Percentiles rank a stretch among this genome's conserved stretches.
These are phyloP conservation scores for Scheffersomyces spartinae DNA, from an alignment of 805 yeast species.

Conservation along the genomic window DNA sequence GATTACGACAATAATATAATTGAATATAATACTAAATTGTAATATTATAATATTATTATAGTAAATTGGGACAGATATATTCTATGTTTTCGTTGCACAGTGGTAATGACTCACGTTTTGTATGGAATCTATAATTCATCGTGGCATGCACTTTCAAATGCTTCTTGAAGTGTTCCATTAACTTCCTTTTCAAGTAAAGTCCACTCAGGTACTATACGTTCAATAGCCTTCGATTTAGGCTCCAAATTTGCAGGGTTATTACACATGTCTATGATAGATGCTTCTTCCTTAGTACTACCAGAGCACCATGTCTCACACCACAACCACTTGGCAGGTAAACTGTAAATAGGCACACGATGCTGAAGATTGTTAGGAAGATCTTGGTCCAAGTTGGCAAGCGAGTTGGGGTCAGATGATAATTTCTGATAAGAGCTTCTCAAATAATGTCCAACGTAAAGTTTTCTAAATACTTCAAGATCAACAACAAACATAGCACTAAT, in stretches of 20 bases:
- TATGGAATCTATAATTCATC: too few species aligned
- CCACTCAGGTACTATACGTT: slow-evolving; percentile 77
- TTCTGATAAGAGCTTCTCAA: slow-evolving; percentile 78
- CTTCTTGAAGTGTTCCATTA: too few species aligned
- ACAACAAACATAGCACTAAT: slow-evolving; percentile 79
- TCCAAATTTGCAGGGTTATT: slow-evolving; percentile 78
- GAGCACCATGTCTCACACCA: slow-evolving; percentile 95
- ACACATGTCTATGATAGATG: slow-evolving; percentile 76
- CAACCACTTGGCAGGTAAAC: slow-evolving; percentile 74
- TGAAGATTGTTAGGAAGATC: slow-evolving; percentile 90
- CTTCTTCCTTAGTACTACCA: slow-evolving; percentile 44
- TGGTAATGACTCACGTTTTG: too few species aligned
- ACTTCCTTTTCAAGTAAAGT: slow-evolving; percentile 48
- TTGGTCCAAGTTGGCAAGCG: slow-evolving; percentile 79
- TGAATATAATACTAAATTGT: too few species aligned
- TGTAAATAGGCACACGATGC: slow-evolving; percentile 47
- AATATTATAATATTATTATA: too few species aligned
- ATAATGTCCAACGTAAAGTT: slow-evolving; percentile 62
- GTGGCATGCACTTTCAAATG: too few species aligned
- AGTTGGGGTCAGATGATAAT: slow-evolving; percentile 65
- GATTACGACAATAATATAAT: too few species aligned
- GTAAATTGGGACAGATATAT: too few species aligned
- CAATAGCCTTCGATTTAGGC: slow-evolving; percentile 63
- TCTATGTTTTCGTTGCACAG: too few species aligned
- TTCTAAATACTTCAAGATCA: slow-evolving; percentile 59